Evolutionary conservation across 2,329 filamentous ascomycete species (phyloP).

Genomic region (Lecanosticta acicola): DNA sequence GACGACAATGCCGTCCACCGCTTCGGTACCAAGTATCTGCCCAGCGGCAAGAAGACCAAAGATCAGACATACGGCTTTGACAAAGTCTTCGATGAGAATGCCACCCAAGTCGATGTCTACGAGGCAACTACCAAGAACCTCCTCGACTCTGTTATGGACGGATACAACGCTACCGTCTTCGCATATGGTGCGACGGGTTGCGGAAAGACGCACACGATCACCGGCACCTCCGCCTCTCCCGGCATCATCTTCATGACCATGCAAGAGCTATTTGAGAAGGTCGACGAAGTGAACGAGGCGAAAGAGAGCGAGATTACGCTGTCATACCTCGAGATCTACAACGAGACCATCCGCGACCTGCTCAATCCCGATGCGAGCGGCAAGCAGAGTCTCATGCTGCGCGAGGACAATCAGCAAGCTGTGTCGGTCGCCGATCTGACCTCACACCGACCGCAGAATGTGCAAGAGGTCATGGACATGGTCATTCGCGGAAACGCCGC

Average conservation of each 20-base stretch:
- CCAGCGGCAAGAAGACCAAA: slow-evolving; percentile 82
- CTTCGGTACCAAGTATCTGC: slow-evolving; percentile 69
- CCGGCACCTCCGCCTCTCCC: slow-evolving; percentile 80
- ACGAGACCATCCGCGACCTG: slow-evolving; percentile 94
- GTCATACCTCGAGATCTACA: slow-evolving; percentile 97
- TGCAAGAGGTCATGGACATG: slow-evolving; percentile 98
- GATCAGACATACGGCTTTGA: slow-evolving; percentile 98
- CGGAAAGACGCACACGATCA: slow-evolving; percentile 96
- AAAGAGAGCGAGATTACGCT: slow-evolving; percentile 87
- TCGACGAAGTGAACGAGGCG: slow-evolving; percentile 75
- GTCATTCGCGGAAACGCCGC: slow-evolving; percentile 92
- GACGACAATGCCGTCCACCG: slow-evolving; percentile 89
- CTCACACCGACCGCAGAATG: slow-evolving; percentile 83
- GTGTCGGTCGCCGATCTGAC: slow-evolving; percentile 88
- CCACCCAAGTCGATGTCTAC: slow-evolving; percentile 87
- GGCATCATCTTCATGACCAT: slow-evolving; percentile 99
- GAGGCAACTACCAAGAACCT: slow-evolving; percentile 83
- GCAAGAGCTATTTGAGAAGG: slow-evolving; percentile 97
- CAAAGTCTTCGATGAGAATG: slow-evolving; percentile 92
- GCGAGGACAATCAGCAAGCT: slow-evolving; percentile 88
- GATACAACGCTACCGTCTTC: slow-evolving; percentile 98
- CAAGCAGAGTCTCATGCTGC: slow-evolving; percentile 80
- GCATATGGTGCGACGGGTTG: slow-evolving; percentile 97
- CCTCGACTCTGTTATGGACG: slow-evolving; percentile 92
- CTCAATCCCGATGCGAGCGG: slow-evolving; percentile 51